Conservation (phyloP, 2,329 filamentous ascomycete species). For the Purpureocillium lavendulum region DNA sequence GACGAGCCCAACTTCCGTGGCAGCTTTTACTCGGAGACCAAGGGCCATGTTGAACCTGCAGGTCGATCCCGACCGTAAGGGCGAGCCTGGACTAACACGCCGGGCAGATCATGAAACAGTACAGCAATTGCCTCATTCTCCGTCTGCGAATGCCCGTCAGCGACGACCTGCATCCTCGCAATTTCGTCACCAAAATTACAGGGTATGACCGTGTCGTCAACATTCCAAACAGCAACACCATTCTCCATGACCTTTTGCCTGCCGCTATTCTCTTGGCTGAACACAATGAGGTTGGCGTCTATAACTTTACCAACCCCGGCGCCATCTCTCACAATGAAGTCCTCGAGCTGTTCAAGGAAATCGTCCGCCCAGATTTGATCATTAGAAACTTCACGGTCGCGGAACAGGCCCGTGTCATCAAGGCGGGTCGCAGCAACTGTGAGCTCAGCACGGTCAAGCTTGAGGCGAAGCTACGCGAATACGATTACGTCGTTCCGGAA, state of each 20-base stretch:
- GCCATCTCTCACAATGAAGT: slow-evolving; percentile 67
- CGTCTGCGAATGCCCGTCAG: slow-evolving; percentile 62
- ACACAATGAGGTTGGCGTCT: slow-evolving; percentile 53
- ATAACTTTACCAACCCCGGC: slow-evolving; percentile 64
- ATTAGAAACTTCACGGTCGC: slow-evolving; percentile 61
- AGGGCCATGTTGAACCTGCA: slow-evolving; percentile 52
- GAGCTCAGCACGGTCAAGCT: slow-evolving; percentile 55
- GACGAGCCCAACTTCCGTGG: slow-evolving; percentile 57
- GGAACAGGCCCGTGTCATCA: slow-evolving; percentile 59
- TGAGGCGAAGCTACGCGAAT: slow-evolving; percentile 49
- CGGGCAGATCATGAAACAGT: slow-evolving; percentile 49
- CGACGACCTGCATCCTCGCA: slow-evolving; percentile 57
- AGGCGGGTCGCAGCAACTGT: slow-evolving; percentile 60
- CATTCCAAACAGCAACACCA: slow-evolving; percentile 61
- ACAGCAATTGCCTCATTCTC: slow-evolving; percentile 53
- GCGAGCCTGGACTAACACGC: neutral
- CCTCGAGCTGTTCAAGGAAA: slow-evolving; percentile 51
- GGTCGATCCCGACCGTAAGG: slow-evolving; percentile 1
- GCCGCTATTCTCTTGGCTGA: slow-evolving; percentile 52
- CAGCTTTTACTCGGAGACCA: slow-evolving; percentile 62
- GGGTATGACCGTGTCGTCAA: slow-evolving; percentile 58
- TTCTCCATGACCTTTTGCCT: slow-evolving; percentile 56
- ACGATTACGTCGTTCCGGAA: slow-evolving; percentile 49
- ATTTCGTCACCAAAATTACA: slow-evolving; percentile 62
- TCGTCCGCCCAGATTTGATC: slow-evolving; percentile 49